Percentiles rank a stretch among this genome's conserved stretches.
Evolutionary conservation across 2,329 filamentous ascomycete species (phyloP).

Genomic region (Aaosphaeria arxii): DNA sequence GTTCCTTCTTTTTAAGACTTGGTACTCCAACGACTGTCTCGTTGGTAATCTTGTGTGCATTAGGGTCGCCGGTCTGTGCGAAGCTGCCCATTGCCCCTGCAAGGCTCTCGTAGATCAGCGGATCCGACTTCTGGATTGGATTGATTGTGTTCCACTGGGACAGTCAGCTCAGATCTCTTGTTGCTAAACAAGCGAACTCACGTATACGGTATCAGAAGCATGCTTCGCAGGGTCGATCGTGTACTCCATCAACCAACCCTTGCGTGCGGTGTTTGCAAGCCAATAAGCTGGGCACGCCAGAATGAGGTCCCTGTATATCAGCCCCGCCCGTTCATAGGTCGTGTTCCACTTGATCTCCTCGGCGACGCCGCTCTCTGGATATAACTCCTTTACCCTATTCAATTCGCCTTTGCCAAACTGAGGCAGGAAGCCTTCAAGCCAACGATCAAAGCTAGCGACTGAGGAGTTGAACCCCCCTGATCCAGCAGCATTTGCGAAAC

Average conservation of each 20-base stretch:
- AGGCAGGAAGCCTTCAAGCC: conserved; percentile 56
- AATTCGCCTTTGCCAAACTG: conserved; percentile 42
- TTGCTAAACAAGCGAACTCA: conserved; percentile 27
- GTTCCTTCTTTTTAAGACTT: conserved; percentile 36
- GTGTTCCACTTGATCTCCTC: conserved; percentile 53
- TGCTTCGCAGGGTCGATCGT: conserved; percentile 59
- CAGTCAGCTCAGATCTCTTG: conserved; percentile 1
- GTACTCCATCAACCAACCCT: conserved; percentile 58
- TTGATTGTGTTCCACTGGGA: conserved; percentile 56
- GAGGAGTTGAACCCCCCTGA: conserved; percentile 51
- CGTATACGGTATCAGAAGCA: conserved; percentile 56
- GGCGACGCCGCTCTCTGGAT: conserved; percentile 47
- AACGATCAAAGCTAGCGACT: conserved; percentile 48
- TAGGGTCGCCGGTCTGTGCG: conserved; percentile 58
- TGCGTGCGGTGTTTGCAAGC: conserved; percentile 47
- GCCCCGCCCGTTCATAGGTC: conserved; percentile 51
- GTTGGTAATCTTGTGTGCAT: conserved; percentile 54
- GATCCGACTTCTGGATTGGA: conserved; percentile 50
- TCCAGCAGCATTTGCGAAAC: conserved; percentile 37
- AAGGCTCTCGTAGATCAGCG: conserved; percentile 55
- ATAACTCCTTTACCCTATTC: conserved; percentile 41
- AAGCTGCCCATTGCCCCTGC: conserved; percentile 60
- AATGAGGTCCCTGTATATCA: conserved; percentile 58
- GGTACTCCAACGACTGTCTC: conserved; percentile 46
- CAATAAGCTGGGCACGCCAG: conserved; percentile 61